Evolutionary conservation across 176 grass and related monocot species (phyloP).

Genomic region (Zoysia pacifica): DNA sequence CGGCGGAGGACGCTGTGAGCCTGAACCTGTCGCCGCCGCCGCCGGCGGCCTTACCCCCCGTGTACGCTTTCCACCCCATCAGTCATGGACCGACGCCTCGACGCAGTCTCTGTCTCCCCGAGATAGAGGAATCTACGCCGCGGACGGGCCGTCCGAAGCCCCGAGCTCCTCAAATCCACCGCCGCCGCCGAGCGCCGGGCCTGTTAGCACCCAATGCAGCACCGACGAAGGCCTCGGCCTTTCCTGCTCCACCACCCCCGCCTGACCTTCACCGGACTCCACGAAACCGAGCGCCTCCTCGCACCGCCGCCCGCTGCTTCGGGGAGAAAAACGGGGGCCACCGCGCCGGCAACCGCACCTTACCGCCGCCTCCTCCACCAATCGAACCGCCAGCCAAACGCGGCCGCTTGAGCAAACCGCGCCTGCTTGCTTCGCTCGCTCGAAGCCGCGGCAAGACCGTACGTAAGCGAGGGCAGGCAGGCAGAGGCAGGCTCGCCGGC

Average conservation of each 20-base stretch:
- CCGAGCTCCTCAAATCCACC: constrained; percentile 17
- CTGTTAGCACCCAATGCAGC: constrained; percentile 39
- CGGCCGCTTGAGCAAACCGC: background rate
- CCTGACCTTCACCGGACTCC: background rate
- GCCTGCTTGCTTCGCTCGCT: background rate
- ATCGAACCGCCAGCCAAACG: background rate
- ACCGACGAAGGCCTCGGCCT: background rate
- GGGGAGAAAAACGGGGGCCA: too few species aligned
- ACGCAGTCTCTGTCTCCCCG: background rate
- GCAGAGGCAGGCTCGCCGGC: background rate
- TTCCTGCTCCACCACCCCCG: background rate
- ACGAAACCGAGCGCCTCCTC: background rate
- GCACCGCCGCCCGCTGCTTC: background rate
- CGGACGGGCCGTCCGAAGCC: background rate
- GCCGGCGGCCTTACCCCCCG: constrained; percentile 33
- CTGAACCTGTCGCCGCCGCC: constrained; percentile 48
- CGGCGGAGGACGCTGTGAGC: constrained; percentile 31
- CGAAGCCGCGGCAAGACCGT: background rate
- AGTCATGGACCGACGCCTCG: constrained; percentile 38
- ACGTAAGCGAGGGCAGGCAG: background rate
- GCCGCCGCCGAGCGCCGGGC: background rate
- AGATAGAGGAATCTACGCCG: background rate
- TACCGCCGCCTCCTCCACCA: background rate
- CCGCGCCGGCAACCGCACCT: too few species aligned
- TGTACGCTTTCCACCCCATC: constrained; percentile 51